Evolutionary conservation across 208 protist species (phyloP).

Genomic region (Tritrichomonas foetus): DNA sequence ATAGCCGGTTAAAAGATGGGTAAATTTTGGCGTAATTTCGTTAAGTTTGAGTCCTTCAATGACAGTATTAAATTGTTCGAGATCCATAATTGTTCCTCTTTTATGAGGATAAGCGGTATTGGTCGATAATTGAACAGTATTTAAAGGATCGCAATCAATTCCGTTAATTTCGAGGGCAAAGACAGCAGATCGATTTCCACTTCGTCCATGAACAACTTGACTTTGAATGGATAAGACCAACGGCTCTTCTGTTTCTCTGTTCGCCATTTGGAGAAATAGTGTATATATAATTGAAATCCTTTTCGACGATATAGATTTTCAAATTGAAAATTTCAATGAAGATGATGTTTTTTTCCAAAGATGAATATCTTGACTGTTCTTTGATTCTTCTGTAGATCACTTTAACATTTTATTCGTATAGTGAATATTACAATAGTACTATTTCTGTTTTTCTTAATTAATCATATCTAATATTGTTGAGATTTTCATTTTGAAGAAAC

Average conservation of each 20-base stretch:
- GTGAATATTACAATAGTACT: no score
- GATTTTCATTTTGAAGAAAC: no score
- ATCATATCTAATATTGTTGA: no score
- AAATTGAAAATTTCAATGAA: no score
- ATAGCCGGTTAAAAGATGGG: conserved; percentile 15
- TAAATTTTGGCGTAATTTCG: neutral
- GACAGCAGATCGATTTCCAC: conserved; percentile 26
- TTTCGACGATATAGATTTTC: no score
- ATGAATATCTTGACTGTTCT: no score
- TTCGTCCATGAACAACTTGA: neutral
- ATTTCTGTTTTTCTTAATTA: no score
- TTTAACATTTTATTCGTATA: no score
- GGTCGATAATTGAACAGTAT: conserved; percentile 39
- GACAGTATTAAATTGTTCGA: neutral
- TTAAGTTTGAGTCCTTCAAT: neutral
- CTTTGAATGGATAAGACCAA: conserved; percentile 21
- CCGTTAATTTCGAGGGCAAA: neutral
- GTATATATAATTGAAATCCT: no score
- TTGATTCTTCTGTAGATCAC: no score
- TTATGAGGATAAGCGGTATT: neutral
- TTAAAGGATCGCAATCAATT: conserved; percentile 26
- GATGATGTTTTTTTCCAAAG: no score
- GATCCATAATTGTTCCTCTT: neutral
- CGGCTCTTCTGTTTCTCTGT: neutral
- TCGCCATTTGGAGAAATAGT: no score